phyloP scores from a whole-genome alignment of 495 filamentous ascomycete species.

The Durotheca rogersii region DNA sequence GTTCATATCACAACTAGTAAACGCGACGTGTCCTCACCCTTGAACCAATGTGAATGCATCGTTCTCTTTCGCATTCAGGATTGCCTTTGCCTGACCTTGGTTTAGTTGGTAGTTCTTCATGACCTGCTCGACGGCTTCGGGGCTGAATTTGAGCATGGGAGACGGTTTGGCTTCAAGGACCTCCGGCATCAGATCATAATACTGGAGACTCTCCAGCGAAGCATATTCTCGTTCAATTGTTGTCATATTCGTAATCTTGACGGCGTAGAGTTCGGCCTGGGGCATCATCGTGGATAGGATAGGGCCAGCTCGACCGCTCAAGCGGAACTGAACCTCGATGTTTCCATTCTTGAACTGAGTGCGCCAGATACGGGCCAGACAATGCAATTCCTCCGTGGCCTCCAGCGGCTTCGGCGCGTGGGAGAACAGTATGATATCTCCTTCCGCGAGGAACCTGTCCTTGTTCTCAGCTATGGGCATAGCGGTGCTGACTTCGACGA shows the following conservation, averaged over 20 bases:
- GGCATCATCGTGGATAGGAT: conserved; percentile 49
- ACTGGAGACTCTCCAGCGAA: conserved; percentile 82
- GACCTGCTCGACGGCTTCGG: conserved; percentile 64
- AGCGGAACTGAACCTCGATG: conserved; percentile 79
- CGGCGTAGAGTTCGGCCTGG: conserved; percentile 62
- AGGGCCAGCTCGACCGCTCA: conserved; percentile 50
- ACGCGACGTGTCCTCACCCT: conserved; percentile 54
- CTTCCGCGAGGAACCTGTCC: conserved; percentile 72
- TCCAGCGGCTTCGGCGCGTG: conserved; percentile 64
- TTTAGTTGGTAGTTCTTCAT: conserved; percentile 81
- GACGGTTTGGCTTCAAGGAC: conserved; percentile 86
- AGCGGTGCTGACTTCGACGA: conserved; percentile 83
- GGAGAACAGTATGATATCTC: conserved; percentile 85
- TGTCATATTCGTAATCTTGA: conserved; percentile 82
- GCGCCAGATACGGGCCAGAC: conserved; percentile 78
- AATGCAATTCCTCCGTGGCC: conserved; percentile 66
- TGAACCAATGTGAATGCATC: conserved; percentile 96
- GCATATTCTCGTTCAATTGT: conserved; percentile 95
- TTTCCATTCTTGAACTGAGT: conserved; percentile 75
- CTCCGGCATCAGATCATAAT: conserved; percentile 93
- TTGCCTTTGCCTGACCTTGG: conserved; percentile 84
- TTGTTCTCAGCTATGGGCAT: conserved; percentile 69
- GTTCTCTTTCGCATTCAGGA: conserved; percentile 87
- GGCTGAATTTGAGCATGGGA: conserved; percentile 74
- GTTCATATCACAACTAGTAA: neutral